Conservation (phyloP, 768 basidiomycete species). For the Lactarius deliciosus region DNA sequence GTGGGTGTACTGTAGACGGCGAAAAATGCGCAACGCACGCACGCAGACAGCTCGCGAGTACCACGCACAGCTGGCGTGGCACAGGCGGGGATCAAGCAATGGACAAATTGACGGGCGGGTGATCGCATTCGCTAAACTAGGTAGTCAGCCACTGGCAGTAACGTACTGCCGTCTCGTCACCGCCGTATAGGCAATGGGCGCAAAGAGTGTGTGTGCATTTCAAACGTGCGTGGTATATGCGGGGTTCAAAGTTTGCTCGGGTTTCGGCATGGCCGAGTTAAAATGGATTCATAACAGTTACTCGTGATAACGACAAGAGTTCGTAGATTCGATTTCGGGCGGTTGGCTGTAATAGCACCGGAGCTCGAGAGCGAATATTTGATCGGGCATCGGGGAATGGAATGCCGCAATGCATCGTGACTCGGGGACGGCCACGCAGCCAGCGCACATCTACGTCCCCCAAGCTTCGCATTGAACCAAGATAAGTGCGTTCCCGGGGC, state of each 20-base stretch:
- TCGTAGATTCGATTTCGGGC: not conserved
- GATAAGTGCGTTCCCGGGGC: not conserved
- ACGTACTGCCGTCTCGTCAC: not conserved
- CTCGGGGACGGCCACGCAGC: not conserved
- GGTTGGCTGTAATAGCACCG: not conserved
- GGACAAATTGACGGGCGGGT: not conserved
- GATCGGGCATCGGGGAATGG: not conserved
- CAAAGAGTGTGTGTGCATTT: not conserved
- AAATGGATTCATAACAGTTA: not conserved
- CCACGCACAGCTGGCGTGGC: slow-evolving; percentile 1
- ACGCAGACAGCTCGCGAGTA: not conserved
- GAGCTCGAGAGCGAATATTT: not conserved
- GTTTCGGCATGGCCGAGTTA: not conserved
- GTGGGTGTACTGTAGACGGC: not conserved
- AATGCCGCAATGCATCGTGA: not conserved
- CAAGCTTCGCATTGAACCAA: not conserved
- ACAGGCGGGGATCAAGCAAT: not conserved
- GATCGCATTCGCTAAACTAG: not conserved
- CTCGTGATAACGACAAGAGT: not conserved
- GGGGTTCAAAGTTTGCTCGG: not conserved
- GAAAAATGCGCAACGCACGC: not conserved
- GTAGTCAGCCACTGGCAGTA: not conserved
- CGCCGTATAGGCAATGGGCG: not conserved
- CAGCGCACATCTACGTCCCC: not conserved
- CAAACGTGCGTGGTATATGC: not conserved